These are phyloP conservation scores for Diaporthe citrichinensis DNA, from an alignment of 2,329 filamentous ascomycete genomes.

Conservation along the genomic window DNA sequence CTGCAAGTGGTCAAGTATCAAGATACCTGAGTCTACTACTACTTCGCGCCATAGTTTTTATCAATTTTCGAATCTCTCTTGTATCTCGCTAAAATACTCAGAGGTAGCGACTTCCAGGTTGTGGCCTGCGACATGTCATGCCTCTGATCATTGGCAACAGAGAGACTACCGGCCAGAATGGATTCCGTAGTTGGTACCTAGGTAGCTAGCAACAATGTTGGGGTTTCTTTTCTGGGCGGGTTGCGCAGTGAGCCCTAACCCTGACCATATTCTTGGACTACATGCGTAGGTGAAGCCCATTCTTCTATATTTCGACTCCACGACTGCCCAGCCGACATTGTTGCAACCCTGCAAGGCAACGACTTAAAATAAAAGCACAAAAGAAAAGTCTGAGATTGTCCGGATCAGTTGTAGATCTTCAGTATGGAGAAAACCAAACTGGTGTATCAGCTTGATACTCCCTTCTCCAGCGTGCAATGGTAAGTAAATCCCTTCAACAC, in stretches of 20 bases:
- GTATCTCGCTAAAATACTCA: not conserved
- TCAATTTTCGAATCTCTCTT: too few relatives aligned
- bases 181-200: not conserved
- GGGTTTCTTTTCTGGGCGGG: too few relatives aligned
- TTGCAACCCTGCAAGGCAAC: not conserved
- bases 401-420: not conserved
- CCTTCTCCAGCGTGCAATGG: constrained; percentile 74
- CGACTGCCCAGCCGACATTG: not conserved
- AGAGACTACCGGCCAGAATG: not conserved
- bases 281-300: not conserved
- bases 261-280: not conserved
- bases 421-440: constrained; percentile 70
- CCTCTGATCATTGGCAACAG: not conserved
- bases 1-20: not conserved
- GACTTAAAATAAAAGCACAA: not conserved
- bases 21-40: not conserved
- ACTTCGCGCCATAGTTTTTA: not conserved
- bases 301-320: not conserved
- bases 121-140: not conserved
- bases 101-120: not conserved
- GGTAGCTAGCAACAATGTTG: not conserved
- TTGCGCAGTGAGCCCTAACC: constrained; percentile 13
- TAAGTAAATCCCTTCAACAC: constrained; percentile 50
- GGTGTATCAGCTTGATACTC: constrained; percentile 75
- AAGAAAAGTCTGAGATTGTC: not conserved